phyloP scores from a whole-genome alignment of 2,329 filamentous ascomycete species.

The Fusarium tupiense region DNA sequence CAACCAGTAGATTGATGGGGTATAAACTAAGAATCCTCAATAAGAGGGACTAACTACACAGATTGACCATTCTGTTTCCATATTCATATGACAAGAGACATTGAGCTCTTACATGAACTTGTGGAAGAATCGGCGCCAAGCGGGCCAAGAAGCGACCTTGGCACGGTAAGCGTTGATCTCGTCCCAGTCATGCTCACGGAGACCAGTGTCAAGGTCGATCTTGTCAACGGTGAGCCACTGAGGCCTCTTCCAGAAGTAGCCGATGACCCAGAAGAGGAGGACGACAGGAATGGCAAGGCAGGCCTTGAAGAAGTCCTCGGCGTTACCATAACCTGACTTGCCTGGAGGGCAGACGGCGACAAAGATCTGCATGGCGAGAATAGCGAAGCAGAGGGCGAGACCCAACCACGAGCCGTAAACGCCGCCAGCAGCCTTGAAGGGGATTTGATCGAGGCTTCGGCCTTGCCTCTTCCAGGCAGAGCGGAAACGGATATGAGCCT shows the following conservation, averaged over 20 bases:
- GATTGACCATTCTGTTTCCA: background rate
- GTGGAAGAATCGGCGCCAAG: slow-evolving; percentile 52
- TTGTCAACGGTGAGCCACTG: slow-evolving; percentile 67
- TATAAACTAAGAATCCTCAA: slow-evolving; percentile 28
- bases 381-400: slow-evolving; percentile 63
- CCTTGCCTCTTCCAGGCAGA: slow-evolving; percentile 67
- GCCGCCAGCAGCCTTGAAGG: slow-evolving; percentile 69
- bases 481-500: slow-evolving; percentile 72
- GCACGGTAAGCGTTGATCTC: slow-evolving; percentile 64
- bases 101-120: slow-evolving; percentile 14
- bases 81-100: rapidly evolving
- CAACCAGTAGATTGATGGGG: slow-evolving; percentile 23
- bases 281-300: slow-evolving; percentile 65
- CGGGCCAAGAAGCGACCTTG: slow-evolving; percentile 58
- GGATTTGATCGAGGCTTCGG: slow-evolving; percentile 70
- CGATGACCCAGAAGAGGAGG: slow-evolving; percentile 62
- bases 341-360: slow-evolving; percentile 55
- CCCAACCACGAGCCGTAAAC: slow-evolving; percentile 71
- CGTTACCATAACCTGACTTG: slow-evolving; percentile 47
- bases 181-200: slow-evolving; percentile 72
- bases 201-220: slow-evolving; percentile 74
- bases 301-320: slow-evolving; percentile 62
- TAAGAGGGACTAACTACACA: slow-evolving; percentile 17
- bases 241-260: slow-evolving; percentile 72
- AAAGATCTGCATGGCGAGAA: slow-evolving; percentile 63